phyloP scores from a whole-genome alignment of 306 rosid genomes.

The Rubus idaeus region DNA sequence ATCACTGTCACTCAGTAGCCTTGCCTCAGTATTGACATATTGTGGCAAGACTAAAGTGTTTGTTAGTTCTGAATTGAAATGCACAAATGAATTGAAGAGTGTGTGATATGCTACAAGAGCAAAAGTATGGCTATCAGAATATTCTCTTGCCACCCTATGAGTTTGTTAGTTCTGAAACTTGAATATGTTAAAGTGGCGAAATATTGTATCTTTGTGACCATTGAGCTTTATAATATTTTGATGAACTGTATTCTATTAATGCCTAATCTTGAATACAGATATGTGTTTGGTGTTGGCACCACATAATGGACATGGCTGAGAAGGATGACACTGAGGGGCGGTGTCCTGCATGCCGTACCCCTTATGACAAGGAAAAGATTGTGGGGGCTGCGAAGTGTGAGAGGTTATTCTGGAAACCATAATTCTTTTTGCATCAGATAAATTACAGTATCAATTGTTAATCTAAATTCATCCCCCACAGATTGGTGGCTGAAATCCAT shows the following conservation, averaged over 20 bases:
- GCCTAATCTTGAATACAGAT: slow-evolving; percentile 45
- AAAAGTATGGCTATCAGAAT: not conserved
- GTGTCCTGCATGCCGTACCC: slow-evolving; percentile 92
- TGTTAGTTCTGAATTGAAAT: not conserved
- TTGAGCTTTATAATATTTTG: not conserved
- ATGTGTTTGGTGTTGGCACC: slow-evolving; percentile 99
- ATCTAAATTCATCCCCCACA: slow-evolving; percentile 22
- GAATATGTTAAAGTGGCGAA: not conserved
- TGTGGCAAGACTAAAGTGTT: not conserved
- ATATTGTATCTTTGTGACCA: not conserved
- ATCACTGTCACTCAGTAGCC: not conserved
- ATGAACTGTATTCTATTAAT: not conserved
- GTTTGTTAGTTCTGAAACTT: not conserved
- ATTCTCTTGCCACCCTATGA: not conserved
- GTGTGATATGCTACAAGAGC: not conserved
- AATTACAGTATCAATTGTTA: not conserved
- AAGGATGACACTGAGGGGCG: slow-evolving; percentile 96
- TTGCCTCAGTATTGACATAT: not conserved
- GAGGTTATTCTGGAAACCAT: slow-evolving; percentile 48
- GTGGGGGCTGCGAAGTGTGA: slow-evolving; percentile 92
- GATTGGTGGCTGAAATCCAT: slow-evolving; percentile 68
- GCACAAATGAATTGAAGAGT: not conserved
- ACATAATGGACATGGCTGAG: slow-evolving; percentile 94
- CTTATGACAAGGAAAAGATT: slow-evolving; percentile 95
- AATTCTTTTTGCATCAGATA: slow-evolving; percentile 17